Evolutionary conservation across 2,329 filamentous ascomycete genomes (phyloP).

Genomic region (Corinectria fuckeliana): DNA sequence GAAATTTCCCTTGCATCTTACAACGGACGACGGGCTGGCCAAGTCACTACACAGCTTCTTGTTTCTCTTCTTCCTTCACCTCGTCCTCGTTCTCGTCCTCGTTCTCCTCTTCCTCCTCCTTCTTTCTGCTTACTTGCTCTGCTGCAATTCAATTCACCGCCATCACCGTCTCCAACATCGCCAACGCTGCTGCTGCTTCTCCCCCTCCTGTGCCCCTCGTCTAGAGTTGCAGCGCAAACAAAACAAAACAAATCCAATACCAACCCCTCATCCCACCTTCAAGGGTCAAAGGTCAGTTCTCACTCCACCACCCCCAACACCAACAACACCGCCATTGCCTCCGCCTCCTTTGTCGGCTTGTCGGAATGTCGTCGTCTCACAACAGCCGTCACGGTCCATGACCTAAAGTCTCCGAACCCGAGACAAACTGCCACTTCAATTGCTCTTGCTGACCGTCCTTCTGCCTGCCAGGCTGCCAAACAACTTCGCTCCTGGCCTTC

Average conservation of each 20-base stretch:
- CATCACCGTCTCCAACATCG: too few relatives aligned
- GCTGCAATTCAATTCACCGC: background rate
- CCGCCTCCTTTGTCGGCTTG: background rate
- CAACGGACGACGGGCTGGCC: conserved; percentile 4
- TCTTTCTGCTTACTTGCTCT: conserved; percentile 1
- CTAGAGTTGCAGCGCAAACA: conserved; percentile 21
- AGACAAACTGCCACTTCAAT: conserved; percentile 3
- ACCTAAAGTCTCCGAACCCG: background rate
- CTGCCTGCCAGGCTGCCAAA: background rate
- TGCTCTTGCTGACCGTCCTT: conserved; percentile 4
- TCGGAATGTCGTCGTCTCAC: background rate
- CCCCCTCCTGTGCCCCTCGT: conserved; percentile 28
- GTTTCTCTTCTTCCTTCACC: conserved; percentile 3
- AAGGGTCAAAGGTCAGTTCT: conserved; percentile 6
- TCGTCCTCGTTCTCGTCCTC: conserved; percentile 12
- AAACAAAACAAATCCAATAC: conserved; percentile 4
- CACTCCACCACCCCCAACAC: conserved; percentile 9
- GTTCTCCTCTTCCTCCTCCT: background rate
- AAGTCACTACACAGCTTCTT: too few relatives aligned
- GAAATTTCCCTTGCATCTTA: conserved; percentile 29
- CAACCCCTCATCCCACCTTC: background rate
- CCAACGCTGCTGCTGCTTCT: conserved; percentile 37
- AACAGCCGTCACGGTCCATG: background rate
- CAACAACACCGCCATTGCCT: too few relatives aligned
- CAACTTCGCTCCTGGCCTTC: background rate